A percentile compares a stretch with the other conserved stretches of the same genome.
Conservation (phyloP, 164 flowering plant species). For the Cinnamomum chago region DNA sequence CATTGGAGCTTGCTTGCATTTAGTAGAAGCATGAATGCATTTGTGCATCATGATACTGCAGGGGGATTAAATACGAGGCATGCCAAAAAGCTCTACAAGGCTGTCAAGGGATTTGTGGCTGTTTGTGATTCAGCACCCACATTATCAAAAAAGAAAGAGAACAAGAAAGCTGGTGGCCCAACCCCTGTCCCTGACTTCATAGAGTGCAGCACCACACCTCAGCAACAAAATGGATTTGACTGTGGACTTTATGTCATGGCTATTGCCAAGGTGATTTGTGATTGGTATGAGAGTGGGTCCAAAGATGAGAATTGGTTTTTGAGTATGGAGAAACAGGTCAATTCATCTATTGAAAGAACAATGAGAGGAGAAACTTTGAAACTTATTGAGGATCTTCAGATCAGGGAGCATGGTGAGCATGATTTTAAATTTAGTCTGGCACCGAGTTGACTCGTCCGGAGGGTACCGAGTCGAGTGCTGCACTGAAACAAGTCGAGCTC, state of each 20-base stretch:
- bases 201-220: constrained; percentile 45
- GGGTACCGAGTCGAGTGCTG: too few relatives aligned
- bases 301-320: constrained; percentile 37
- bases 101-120: constrained; percentile 35
- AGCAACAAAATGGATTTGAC: constrained; percentile 65
- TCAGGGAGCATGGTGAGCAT: neutral
- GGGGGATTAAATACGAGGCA: constrained; percentile 32
- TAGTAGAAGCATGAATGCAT: constrained; percentile 37
- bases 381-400: constrained; percentile 32
- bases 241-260: constrained; percentile 70
- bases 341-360: constrained; percentile 29
- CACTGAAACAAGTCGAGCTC: too few relatives aligned
- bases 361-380: constrained; percentile 43
- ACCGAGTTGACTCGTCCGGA: too few relatives aligned
- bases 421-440: too few relatives aligned
- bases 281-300: constrained; percentile 31
- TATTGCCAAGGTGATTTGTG: constrained; percentile 46
- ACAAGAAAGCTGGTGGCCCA: too few relatives aligned
- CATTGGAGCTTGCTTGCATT: constrained; percentile 92
- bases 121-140: constrained; percentile 15
- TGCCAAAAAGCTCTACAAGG: constrained; percentile 42
- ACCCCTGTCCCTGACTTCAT: constrained; percentile 9
- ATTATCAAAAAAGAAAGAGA: too few relatives aligned
- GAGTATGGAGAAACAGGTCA: constrained; percentile 34
- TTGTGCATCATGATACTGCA: constrained; percentile 72